Evolutionary conservation across 1,284 basidiomycete species (phyloP).

Genomic region (Tilletia indica): DNA sequence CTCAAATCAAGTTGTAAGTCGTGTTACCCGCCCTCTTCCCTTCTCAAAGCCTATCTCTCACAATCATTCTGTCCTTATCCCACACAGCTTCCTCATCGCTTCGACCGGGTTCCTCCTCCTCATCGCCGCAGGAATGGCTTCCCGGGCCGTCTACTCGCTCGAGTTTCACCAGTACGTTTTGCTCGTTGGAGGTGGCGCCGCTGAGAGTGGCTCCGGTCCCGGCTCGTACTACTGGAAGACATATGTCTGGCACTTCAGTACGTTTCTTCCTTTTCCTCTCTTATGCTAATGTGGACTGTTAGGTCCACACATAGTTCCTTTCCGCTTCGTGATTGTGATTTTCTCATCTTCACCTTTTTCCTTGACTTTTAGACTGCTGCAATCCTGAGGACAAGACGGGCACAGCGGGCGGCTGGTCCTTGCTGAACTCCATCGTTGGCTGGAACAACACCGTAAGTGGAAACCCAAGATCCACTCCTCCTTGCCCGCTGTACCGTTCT

Average conservation of each 20-base stretch:
- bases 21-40: too few relatives aligned
- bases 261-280: background rate
- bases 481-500: background rate
- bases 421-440: slow-evolving; percentile 49
- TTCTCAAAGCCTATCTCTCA: background rate
- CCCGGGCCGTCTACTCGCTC: slow-evolving; percentile 45
- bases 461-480: background rate
- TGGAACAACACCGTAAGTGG: slow-evolving; percentile 47
- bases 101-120: slow-evolving; percentile 49
- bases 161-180: slow-evolving; percentile 48
- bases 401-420: slow-evolving; percentile 54
- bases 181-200: slow-evolving; percentile 45
- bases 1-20: slow-evolving; percentile 33
- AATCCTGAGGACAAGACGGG: slow-evolving; percentile 63
- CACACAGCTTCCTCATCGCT: slow-evolving; percentile 35
- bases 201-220: slow-evolving; percentile 44
- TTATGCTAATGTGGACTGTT: too few relatives aligned
- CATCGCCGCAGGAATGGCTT: slow-evolving; percentile 50
- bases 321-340: slow-evolving; percentile 82
- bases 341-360: slow-evolving; percentile 76
- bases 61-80: background rate
- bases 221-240: slow-evolving; percentile 42
- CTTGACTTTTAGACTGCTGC: slow-evolving; percentile 72
- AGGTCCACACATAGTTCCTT: slow-evolving; percentile 64
- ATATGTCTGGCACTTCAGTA: slow-evolving; percentile 32